Evolutionary conservation across 805 yeast species (phyloP).

Genomic region (Wilhelminamyces savonicus): DNA sequence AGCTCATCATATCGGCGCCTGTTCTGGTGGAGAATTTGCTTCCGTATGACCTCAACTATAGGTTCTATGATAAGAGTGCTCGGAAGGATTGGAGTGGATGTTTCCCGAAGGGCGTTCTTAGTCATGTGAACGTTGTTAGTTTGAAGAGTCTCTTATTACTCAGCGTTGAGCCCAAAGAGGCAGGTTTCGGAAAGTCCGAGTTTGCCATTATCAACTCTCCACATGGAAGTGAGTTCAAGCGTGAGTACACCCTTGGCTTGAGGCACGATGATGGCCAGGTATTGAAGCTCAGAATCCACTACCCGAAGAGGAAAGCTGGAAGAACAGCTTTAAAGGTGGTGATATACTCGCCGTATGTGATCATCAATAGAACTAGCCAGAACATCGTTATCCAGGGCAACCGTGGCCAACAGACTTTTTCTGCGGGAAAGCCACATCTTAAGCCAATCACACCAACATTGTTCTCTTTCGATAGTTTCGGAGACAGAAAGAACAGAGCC

Average conservation of each 20-base stretch:
- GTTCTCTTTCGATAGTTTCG: conserved; percentile 72
- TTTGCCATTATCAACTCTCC: conserved; percentile 71
- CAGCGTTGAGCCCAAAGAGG: conserved; percentile 57
- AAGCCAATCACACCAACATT: conserved; percentile 49
- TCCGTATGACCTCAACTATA: conserved; percentile 74
- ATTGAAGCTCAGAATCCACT: conserved; percentile 59
- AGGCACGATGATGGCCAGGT: conserved; percentile 61
- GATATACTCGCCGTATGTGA: conserved; percentile 79
- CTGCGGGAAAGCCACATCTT: conserved; percentile 34
- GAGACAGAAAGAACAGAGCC: conserved; percentile 61
- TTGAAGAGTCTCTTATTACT: conserved; percentile 64
- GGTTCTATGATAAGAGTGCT: conserved; percentile 69
- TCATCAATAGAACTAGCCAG: conserved; percentile 74
- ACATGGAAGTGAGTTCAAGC: conserved; percentile 43
- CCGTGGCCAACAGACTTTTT: conserved; percentile 39
- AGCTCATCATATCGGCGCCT: conserved; percentile 74
- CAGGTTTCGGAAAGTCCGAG: conserved; percentile 60
- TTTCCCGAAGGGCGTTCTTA: conserved; percentile 58
- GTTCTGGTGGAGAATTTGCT: conserved; percentile 76
- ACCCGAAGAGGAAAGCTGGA: conserved; percentile 43
- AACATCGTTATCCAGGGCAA: conserved; percentile 49
- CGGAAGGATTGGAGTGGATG: conserved; percentile 60
- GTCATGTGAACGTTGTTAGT: conserved; percentile 75
- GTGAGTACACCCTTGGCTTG: conserved; percentile 49
- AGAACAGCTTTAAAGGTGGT: conserved; percentile 59